phyloP scores from a whole-genome alignment of 1,139 yeast species.

The Meyerozyma elateridarum region DNA sequence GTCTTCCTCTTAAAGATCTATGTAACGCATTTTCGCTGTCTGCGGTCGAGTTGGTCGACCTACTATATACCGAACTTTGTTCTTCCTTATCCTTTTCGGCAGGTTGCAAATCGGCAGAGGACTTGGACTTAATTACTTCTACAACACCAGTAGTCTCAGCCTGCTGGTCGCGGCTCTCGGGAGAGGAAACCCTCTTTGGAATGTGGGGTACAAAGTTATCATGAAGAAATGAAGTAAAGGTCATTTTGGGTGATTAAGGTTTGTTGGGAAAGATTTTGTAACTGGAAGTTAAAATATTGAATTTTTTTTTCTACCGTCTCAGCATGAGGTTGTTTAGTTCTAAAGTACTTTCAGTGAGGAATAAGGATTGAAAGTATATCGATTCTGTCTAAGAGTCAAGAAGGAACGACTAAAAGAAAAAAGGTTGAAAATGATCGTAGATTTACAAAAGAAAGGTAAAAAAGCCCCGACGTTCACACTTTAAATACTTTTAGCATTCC shows the following conservation, averaged over 20 bases:
- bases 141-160: neutral
- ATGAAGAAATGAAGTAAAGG: constrained; percentile 10
- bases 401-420: too few species aligned
- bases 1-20: constrained; percentile 13
- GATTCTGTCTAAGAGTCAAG: too few species aligned
- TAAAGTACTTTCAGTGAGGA: too few species aligned
- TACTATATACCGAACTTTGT: constrained; percentile 8
- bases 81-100: constrained; percentile 9
- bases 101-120: neutral
- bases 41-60: constrained; percentile 8
- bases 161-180: neutral
- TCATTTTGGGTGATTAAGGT: constrained; percentile 8
- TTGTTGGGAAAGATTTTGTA: too few species aligned
- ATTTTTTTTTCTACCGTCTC: too few species aligned
- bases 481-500: too few species aligned
- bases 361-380: too few species aligned
- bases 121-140: neutral
- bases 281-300: too few species aligned
- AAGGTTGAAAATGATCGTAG: too few species aligned
- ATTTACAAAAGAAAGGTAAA: too few species aligned
- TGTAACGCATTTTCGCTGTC: constrained; percentile 7
- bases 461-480: too few species aligned
- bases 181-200: constrained; percentile 7
- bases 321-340: too few species aligned
- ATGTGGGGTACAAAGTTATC: constrained; percentile 17